Base-by-base conservation (phyloP, 176 grass and related monocot species). In the Oryza coarctata region DNA sequence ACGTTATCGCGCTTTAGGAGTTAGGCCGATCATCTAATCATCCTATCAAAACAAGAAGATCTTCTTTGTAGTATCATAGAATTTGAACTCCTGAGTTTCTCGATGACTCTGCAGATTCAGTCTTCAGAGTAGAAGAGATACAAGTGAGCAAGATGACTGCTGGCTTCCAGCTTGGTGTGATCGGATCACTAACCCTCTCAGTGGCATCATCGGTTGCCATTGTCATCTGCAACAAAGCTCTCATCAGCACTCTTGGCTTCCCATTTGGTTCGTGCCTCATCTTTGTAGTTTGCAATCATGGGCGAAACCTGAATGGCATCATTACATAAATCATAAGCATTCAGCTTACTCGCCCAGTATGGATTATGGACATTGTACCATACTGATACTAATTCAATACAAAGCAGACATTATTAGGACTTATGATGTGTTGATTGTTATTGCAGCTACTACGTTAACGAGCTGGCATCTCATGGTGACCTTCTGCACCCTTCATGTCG, bases 391-490 rank as follows among this genome's bases (percentile, higher is more conserved):
- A 77, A 12, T 50, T 76, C 15, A 39, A 4, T 63, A 9, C 25
- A 77, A 76, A 75, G 9, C 1, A 14, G 63, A 0, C 5, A 28
- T 25, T 60, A 60, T 60, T 23, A 60, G 1, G 6, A 0, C 9
- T 22, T 22, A 11, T 66, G 66, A 60, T 41, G 61, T 45, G 0
- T 65, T 62, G 4, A 22, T 50, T 76, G 30, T 85, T 32, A 38
- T 57, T 84, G 79, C 87, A 97, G 94, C 94, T 40, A 92, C 94
- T 11, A 97, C 94, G 28, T 38, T 97, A 58, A 97, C 94, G 82
- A 97, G 94, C 87, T 97, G 94, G 94, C 94, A 97, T 82, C 86
- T 97, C 35, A 90, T 94, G 91, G 85, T 97, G 76, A 97, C 94
- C 45, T 97, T 92, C 89, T 97, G 82, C 83, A 97, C 94, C 14